A percentile compares a stretch with the other conserved stretches of the same genome.
phyloP scores from a whole-genome alignment of 2,329 filamentous ascomycete species.

The Arthroderma sp. region DNA sequence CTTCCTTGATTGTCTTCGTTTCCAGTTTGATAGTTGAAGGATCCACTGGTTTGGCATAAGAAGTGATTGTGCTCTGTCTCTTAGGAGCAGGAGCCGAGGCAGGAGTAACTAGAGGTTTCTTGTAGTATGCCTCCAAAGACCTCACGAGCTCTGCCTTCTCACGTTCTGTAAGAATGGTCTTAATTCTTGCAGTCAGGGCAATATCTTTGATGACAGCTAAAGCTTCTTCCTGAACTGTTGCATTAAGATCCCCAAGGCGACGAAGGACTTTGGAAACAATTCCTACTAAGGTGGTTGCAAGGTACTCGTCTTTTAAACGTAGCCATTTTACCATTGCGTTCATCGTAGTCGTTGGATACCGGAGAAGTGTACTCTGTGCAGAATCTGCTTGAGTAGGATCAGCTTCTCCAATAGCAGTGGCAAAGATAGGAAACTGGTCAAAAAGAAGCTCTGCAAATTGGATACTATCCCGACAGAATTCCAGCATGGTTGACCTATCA shows the following conservation, averaged over 20 bases:
- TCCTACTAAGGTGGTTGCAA: constrained; percentile 69
- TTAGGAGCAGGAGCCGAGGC: constrained; percentile 26
- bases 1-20: constrained; percentile 38
- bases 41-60: constrained; percentile 29
- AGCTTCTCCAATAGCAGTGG: constrained; percentile 50
- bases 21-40: constrained; percentile 24
- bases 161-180: constrained; percentile 66
- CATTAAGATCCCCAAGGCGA: constrained; percentile 63
- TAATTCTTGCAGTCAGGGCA: constrained; percentile 45
- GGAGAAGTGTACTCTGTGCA: constrained; percentile 46
- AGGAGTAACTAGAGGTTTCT: constrained; percentile 34
- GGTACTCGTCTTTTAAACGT: constrained; percentile 73
- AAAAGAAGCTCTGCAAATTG: constrained; percentile 80
- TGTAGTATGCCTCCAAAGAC: constrained; percentile 44
- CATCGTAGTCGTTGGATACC: constrained; percentile 52
- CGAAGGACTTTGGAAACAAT: constrained; percentile 74
- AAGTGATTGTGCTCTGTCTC: constrained; percentile 34
- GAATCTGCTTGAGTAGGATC: constrained; percentile 29
- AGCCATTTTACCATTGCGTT: constrained; percentile 73
- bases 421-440: constrained; percentile 71
- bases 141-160: constrained; percentile 72
- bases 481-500: constrained; percentile 68
- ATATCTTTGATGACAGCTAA: constrained; percentile 48
- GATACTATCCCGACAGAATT: constrained; percentile 91
- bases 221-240: constrained; percentile 55